phyloP scores from a whole-genome alignment of 768 basidiomycete genomes.

The Boletellus ananiceps region DNA sequence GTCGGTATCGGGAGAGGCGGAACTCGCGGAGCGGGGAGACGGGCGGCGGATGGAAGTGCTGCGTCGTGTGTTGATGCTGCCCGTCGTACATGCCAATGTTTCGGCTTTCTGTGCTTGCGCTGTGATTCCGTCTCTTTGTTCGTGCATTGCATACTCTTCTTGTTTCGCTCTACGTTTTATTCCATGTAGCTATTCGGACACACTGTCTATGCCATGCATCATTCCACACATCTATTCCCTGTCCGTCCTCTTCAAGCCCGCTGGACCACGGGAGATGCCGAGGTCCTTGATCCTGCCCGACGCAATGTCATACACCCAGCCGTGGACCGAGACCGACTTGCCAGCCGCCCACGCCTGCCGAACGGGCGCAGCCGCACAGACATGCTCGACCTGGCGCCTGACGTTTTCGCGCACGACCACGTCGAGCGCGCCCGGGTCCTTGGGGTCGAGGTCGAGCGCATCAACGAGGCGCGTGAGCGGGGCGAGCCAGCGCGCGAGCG shows the following conservation, averaged over 20 bases:
- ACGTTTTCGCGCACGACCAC: conserved; percentile 58
- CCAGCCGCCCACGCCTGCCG: conserved; percentile 39
- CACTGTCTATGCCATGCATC: conserved; percentile 11
- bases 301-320: conserved; percentile 69
- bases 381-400: conserved; percentile 48
- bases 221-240: not conserved
- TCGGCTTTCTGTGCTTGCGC: not conserved
- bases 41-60: conserved; percentile 51
- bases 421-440: conserved; percentile 38
- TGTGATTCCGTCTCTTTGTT: not conserved
- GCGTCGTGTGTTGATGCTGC: conserved; percentile 54
- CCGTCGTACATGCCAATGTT: not conserved
- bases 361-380: conserved; percentile 45
- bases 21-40: conserved; percentile 41
- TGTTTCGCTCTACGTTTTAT: not conserved
- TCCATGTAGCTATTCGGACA: conserved; percentile 17
- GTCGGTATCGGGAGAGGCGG: conserved; percentile 46
- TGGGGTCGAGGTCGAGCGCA: conserved; percentile 39
- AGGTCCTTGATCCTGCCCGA: conserved; percentile 60
- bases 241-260: not conserved
- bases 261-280: conserved; percentile 34
- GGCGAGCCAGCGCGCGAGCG: too few relatives aligned
- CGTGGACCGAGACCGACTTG: conserved; percentile 55
- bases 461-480: conserved; percentile 53
- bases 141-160: not conserved